Base-by-base conservation (phyloP, 208 protist genomes). In the Trypanosoma avium region DNA sequence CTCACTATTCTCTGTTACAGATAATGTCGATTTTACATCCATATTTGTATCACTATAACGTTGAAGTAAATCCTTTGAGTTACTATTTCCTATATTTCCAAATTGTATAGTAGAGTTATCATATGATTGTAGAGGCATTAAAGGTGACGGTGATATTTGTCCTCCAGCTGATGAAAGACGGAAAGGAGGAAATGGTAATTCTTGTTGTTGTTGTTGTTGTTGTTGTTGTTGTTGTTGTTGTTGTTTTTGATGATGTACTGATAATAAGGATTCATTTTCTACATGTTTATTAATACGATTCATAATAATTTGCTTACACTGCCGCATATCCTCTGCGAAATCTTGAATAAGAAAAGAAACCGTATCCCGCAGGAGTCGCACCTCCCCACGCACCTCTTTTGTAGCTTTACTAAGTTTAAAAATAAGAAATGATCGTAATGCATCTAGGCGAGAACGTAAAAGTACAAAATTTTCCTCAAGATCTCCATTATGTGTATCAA, bases 311-410 rank as follows among this genome's bases (percentile, higher is more conserved):
- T 47, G 36, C 43, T 26, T 6, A 27, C 19, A 60, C 43, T 52
- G 54, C 24, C 22, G 49, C 63, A 72, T 58, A 42, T 72, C 58
- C 35, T 70, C 42, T 36, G 52, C 47, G 46, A 82, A 87, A 35
- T 73, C 79, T 0, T 67, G 45, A 53, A 77, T 49, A 24, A 82
- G 64, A 35, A 86, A 77, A 26, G 65, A 64, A 27, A 79, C 68
- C 57, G 74, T 75, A 26, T 83, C 63, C 35, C 48, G 53, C 53
- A 92, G 61, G 1, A 67, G 32, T 21, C 33, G 52, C 60, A 77
- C 42, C 47, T 92, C 79, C 3, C 59, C 57, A 55, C 70, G 69
- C 49, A 81, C 33, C 26, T 73, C 75, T 24, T 66, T 73, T 54
- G 74, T 62, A 13, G 79, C 67, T 55, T 61, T 80, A 38, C 70